A percentile compares a stretch with the other conserved stretches of the same genome.
Evolutionary conservation across 305 asterid species (phyloP).

Genomic region (Solanum hybrid): DNA sequence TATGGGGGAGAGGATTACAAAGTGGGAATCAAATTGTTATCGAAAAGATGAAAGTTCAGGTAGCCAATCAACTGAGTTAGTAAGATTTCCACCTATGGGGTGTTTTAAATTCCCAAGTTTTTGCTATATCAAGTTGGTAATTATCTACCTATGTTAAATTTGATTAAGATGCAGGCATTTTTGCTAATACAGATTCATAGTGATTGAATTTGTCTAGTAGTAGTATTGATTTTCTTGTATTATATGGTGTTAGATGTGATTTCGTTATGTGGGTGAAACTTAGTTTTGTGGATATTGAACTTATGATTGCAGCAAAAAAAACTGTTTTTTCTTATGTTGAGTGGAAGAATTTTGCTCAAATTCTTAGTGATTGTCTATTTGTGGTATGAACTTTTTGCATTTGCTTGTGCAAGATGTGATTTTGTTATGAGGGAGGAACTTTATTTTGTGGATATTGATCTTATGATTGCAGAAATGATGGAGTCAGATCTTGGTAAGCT

Average conservation of each 20-base stretch:
- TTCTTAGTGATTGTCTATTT: not conserved
- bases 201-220: not conserved
- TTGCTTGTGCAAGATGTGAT: not conserved
- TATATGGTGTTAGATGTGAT: not conserved
- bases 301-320: slow-evolving; percentile 17
- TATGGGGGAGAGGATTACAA: not conserved
- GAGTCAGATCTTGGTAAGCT: slow-evolving; percentile 62
- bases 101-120: not conserved
- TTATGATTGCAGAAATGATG: slow-evolving; percentile 35
- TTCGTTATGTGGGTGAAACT: not conserved
- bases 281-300: not conserved
- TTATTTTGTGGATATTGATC: not conserved
- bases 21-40: not conserved
- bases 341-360: not conserved
- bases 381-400: not conserved
- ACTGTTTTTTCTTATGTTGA: not conserved
- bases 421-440: not conserved
- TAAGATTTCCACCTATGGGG: not conserved
- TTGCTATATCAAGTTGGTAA: not conserved
- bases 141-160: not conserved
- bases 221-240: not conserved
- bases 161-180: not conserved
- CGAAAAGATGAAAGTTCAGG: not conserved
- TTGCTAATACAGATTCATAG: not conserved
- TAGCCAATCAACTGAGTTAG: not conserved